phyloP scores from a whole-genome alignment of 164 flowering plant species.

The Protea cynaroides region DNA sequence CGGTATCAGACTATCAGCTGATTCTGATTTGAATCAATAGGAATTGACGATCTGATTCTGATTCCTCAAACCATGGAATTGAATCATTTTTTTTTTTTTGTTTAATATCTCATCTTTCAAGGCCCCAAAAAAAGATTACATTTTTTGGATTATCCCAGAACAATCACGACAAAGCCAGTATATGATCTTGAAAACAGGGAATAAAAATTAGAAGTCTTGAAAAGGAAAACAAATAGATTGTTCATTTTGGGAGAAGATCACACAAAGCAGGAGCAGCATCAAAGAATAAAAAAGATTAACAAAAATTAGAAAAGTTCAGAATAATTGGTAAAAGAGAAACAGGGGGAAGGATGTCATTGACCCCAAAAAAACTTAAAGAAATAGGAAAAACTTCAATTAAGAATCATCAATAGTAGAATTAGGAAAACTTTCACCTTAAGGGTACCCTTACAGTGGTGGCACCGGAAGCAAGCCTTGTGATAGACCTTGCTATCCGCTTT shows the following conservation, averaged over 20 bases:
- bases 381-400: too few species aligned
- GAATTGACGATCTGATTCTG: too few species aligned
- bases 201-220: not conserved
- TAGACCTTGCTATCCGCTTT: slow-evolving; percentile 37
- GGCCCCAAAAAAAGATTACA: not conserved
- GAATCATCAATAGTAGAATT: too few species aligned
- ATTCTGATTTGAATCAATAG: too few species aligned
- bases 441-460: slow-evolving; percentile 86
- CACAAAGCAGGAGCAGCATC: not conserved
- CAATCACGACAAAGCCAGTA: not conserved
- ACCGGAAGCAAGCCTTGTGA: slow-evolving; percentile 85
- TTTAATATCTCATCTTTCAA: not conserved
- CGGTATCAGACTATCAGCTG: too few species aligned
- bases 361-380: not conserved
- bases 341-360: not conserved
- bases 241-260: not conserved
- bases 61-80: too few species aligned
- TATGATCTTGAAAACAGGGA: not conserved
- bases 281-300: not conserved
- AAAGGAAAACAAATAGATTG: not conserved
- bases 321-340: not conserved
- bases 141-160: not conserved
- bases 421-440: slow-evolving; percentile 43
- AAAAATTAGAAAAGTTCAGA: not conserved
- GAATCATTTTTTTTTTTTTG: too few species aligned